phyloP scores from a whole-genome alignment of 805 yeast genomes.

The Candida nemodendra region DNA sequence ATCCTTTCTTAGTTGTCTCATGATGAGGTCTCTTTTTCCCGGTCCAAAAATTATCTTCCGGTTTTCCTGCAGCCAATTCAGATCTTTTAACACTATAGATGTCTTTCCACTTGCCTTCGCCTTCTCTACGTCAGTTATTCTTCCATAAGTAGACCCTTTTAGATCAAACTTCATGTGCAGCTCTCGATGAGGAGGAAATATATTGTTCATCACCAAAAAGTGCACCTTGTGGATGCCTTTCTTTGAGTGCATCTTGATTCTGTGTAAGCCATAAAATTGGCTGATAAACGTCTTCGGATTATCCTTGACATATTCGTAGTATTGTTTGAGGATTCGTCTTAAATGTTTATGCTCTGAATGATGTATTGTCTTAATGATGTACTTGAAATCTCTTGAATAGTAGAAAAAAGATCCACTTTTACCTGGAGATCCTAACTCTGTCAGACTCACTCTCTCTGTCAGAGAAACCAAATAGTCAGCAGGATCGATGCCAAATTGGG shows the following conservation, averaged over 20 bases:
- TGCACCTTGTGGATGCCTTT: conserved; percentile 67
- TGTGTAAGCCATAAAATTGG: conserved; percentile 95
- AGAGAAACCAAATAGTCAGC: conserved; percentile 92
- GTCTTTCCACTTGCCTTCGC: conserved; percentile 30
- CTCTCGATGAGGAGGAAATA: conserved; percentile 90
- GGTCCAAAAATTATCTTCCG: conserved; percentile 77
- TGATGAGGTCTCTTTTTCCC: conserved; percentile 52
- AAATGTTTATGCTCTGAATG: conserved; percentile 88
- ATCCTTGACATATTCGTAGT: conserved; percentile 73
- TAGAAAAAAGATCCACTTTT: conserved; percentile 96
- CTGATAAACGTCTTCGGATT: conserved; percentile 88
- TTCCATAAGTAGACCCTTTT: conserved; percentile 90
- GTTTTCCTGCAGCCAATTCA: conserved; percentile 77
- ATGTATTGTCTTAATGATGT: conserved; percentile 93
- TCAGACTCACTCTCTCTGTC: conserved; percentile 88
- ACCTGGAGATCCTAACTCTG: conserved; percentile 94
- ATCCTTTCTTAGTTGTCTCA: conserved; percentile 73
- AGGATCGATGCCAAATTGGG: conserved; percentile 83
- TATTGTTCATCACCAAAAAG: conserved; percentile 93
- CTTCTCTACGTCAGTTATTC: conserved; percentile 47
- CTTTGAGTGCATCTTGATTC: conserved; percentile 82
- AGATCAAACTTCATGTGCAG: conserved; percentile 84
- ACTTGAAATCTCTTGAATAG: conserved; percentile 89
- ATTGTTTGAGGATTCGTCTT: conserved; percentile 68
- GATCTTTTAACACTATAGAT: conserved; percentile 69